A percentile compares a stretch with the other conserved stretches of the same genome.
Conservation (phyloP, 106 monocot species). For the Xerophyta viscosa region DNA sequence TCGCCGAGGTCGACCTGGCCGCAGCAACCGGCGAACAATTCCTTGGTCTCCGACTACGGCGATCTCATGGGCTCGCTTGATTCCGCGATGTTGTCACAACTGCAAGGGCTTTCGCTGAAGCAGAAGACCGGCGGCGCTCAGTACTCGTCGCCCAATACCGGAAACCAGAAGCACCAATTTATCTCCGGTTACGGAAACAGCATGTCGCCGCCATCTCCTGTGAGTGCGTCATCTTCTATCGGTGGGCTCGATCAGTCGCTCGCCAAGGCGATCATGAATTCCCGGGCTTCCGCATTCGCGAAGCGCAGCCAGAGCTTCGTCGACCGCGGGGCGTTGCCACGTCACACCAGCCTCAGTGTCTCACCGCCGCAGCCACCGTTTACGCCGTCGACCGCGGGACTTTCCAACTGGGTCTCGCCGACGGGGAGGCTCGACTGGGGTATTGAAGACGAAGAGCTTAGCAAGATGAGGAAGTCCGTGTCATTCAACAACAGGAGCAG, state of each 20-base stretch:
- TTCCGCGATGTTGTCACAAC: constrained; percentile 19
- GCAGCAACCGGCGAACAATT: constrained; percentile 22
- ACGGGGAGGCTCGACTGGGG: constrained; percentile 85
- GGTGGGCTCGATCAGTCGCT: constrained; percentile 60
- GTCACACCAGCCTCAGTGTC: constrained; percentile 6
- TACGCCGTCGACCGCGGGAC: constrained; percentile 4
- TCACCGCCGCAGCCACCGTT: constrained; percentile 11
- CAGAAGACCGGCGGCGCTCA: constrained; percentile 13
- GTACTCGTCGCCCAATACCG: constrained; percentile 17
- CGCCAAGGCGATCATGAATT: constrained; percentile 76
- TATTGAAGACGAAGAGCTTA: constrained; percentile 78
- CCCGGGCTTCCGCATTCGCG: constrained; percentile 55
- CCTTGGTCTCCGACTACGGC: constrained; percentile 10
- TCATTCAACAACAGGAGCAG: constrained; percentile 54
- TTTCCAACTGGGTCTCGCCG: constrained; percentile 62
- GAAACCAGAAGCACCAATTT: constrained; percentile 22
- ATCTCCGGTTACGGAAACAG: constrained; percentile 24
- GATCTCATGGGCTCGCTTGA: constrained; percentile 18
- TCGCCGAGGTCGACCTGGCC: constrained; percentile 23
- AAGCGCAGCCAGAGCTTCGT: constrained; percentile 91
- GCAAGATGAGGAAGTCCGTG: constrained; percentile 63
- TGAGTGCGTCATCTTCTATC: constrained; percentile 23
- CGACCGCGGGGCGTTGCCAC: constrained; percentile 46
- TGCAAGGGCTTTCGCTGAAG: constrained; percentile 32
- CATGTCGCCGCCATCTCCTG: constrained; percentile 32